Percentiles rank a stretch among this genome's conserved stretches.
phyloP scores from a whole-genome alignment of 306 rosid species.

The Rubus idaeus region DNA sequence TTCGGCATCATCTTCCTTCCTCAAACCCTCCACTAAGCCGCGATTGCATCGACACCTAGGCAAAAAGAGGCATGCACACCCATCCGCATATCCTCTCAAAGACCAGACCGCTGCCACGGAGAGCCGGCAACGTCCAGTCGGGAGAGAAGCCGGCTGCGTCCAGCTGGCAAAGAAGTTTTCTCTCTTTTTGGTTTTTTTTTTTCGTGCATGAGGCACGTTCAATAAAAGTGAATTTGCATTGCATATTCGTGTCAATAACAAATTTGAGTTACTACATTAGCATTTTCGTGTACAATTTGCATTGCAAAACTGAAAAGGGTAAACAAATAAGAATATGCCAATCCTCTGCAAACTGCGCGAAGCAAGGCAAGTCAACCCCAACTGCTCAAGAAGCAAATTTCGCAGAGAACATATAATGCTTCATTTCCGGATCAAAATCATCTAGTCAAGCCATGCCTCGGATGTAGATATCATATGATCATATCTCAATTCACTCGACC shows the following conservation, averaged over 20 bases:
- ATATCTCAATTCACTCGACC: background rate
- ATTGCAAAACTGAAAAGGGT: background rate
- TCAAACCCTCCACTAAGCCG: too few relatives aligned
- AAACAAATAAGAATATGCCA: background rate
- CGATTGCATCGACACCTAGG: too few relatives aligned
- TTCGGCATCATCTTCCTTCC: too few relatives aligned
- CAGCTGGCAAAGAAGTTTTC: too few relatives aligned
- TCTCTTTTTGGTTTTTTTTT: too few relatives aligned
- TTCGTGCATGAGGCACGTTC: too few relatives aligned
- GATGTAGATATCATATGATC: background rate
- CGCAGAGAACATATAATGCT: background rate
- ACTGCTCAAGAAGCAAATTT: background rate
- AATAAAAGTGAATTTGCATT: too few relatives aligned
- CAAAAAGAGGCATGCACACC: too few relatives aligned
- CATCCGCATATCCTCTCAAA: too few relatives aligned
- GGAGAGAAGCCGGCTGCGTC: too few relatives aligned
- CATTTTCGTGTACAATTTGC: background rate
- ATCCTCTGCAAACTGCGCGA: background rate
- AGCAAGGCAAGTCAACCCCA: background rate
- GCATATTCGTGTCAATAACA: background rate
- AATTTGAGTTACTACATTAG: background rate
- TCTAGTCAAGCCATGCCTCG: background rate
- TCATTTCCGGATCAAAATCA: background rate
- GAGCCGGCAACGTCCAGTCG: too few relatives aligned
- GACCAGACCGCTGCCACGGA: too few relatives aligned